Percentiles rank a stretch among this genome's conserved stretches.
phyloP scores from a whole-genome alignment of 192 early-diverging fungal genomes.

The Gryganskiella cystojenkinii region DNA sequence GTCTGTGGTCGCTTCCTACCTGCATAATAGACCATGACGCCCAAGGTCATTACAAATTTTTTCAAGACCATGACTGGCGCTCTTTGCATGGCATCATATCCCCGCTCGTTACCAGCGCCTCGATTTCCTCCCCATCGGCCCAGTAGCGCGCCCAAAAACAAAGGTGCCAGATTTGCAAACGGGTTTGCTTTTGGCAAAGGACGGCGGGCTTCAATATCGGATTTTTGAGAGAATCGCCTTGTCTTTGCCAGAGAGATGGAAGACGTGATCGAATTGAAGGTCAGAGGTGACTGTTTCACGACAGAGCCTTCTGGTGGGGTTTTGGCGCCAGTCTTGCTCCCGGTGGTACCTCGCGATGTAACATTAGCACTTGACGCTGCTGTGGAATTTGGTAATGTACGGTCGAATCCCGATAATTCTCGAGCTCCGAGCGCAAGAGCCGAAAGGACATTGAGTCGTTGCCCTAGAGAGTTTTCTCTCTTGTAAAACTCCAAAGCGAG shows the following conservation, averaged over 20 bases:
- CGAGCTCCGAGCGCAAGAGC: conserved; percentile 26
- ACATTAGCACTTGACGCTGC: neutral
- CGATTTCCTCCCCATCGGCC: conserved; percentile 54
- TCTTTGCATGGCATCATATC: conserved; percentile 36
- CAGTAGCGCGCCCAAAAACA: conserved; percentile 33
- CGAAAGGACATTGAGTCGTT: conserved; percentile 38
- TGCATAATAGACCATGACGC: conserved; percentile 30
- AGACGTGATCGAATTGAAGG: conserved; percentile 24
- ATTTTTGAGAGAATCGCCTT: conserved; percentile 41
- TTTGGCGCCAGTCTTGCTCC: neutral
- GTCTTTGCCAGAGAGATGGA: conserved; percentile 24
- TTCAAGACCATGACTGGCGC: conserved; percentile 33
- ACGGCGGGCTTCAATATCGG: conserved; percentile 30
- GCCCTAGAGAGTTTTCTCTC: conserved; percentile 35
- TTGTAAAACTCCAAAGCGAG: conserved; percentile 41
- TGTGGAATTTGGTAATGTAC: neutral
- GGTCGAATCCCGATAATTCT: conserved; percentile 30
- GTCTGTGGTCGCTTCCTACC: conserved; percentile 11
- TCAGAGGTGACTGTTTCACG: neutral
- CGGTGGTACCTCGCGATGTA: neutral
- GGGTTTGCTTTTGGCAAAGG: conserved; percentile 42
- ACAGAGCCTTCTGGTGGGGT: neutral
- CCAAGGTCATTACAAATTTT: conserved; percentile 42
- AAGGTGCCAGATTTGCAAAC: conserved; percentile 37
- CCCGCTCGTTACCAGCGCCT: conserved; percentile 39